Evolutionary conservation across 495 filamentous ascomycete species (phyloP).

Genomic region (Penicillium manginii): DNA sequence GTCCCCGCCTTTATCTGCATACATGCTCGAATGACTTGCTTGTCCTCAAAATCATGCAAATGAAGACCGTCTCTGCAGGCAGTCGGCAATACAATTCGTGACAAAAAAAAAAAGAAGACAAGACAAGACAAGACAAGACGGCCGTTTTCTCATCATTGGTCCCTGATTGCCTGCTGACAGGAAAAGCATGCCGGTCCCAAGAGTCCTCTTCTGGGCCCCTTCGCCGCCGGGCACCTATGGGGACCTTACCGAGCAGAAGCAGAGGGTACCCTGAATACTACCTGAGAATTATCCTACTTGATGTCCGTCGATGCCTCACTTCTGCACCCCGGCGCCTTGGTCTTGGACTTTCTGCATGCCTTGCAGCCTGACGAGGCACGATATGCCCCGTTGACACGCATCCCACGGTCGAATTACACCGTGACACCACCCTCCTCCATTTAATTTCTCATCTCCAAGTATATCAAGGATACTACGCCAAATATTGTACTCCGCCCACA

Average conservation of each 20-base stretch:
- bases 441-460: background rate
- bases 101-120: too few relatives aligned
- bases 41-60: conserved; percentile 11
- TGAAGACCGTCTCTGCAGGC: conserved; percentile 17
- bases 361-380: conserved; percentile 32
- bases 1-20: conserved; percentile 24
- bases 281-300: background rate
- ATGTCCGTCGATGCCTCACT: conserved; percentile 11
- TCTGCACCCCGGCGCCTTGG: conserved; percentile 5
- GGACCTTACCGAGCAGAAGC: conserved; percentile 1
- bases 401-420: conserved; percentile 28
- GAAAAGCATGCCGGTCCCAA: conserved; percentile 16
- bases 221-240: conserved; percentile 19
- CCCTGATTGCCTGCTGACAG: conserved; percentile 28
- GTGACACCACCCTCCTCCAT: conserved; percentile 29
- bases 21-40: conserved; percentile 31
- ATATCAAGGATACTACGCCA: conserved; percentile 18
- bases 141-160: conserved; percentile 26
- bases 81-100: conserved; percentile 18
- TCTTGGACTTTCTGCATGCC: conserved; percentile 27
- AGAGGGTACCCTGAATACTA: background rate
- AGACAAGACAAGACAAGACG: conserved; percentile 5
- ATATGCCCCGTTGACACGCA: conserved; percentile 30
- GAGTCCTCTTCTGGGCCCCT: background rate
- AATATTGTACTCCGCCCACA: conserved; percentile 10